phyloP scores from a whole-genome alignment of 805 yeast species.

The Starmerella vaccinii region DNA sequence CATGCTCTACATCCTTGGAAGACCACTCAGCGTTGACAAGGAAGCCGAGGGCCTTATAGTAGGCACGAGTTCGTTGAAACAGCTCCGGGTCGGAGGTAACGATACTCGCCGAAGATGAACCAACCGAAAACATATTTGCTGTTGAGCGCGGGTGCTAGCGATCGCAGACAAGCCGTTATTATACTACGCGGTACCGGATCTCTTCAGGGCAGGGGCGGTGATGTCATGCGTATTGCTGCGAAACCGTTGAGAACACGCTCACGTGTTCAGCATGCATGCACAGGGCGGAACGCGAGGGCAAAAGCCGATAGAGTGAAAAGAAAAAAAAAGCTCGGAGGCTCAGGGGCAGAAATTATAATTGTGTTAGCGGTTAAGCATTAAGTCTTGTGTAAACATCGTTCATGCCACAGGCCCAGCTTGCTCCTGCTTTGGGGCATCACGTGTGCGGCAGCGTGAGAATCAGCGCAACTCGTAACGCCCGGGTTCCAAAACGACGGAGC shows the following conservation, averaged over 20 bases:
- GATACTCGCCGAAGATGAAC: slow-evolving; percentile 56
- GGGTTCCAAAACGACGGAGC: not conserved
- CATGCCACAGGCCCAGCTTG: no score
- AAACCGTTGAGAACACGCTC: not conserved
- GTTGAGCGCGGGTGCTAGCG: not conserved
- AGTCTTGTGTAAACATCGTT: no score
- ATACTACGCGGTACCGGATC: slow-evolving; percentile 2
- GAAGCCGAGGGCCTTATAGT: slow-evolving; percentile 46
- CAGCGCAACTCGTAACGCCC: slow-evolving; percentile 3
- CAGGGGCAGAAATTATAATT: no score
- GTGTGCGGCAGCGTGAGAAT: not conserved
- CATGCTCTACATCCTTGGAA: slow-evolving; percentile 22
- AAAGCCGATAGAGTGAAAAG: not conserved
- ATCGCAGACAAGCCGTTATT: not conserved
- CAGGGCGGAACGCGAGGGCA: not conserved
- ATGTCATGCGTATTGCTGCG: slow-evolving; percentile 10
- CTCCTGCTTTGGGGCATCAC: not conserved
- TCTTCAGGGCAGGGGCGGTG: slow-evolving; percentile 4
- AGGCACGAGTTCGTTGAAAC: slow-evolving; percentile 40
- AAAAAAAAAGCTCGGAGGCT: no score
- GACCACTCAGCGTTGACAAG: slow-evolving; percentile 31
- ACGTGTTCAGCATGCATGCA: not conserved
- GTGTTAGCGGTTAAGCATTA: no score
- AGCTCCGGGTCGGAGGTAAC: slow-evolving; percentile 42
- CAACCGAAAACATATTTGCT: slow-evolving; percentile 28